Conservation (phyloP, 768 basidiomycete genomes). For the Kwoniella dejecticola region DNA sequence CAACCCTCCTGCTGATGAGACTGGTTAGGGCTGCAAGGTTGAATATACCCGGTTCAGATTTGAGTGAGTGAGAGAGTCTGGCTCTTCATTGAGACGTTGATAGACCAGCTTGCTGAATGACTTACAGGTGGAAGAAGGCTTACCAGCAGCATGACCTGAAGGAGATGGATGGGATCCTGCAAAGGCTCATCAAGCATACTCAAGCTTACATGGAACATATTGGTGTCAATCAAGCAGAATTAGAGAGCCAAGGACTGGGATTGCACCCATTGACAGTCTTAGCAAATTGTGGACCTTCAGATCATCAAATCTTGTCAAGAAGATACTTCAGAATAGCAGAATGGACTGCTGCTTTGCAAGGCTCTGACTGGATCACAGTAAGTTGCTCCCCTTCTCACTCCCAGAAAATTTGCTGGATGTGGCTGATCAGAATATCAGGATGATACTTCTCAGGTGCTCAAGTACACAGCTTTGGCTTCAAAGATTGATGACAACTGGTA, state of each 20-base stretch:
- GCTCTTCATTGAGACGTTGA: background rate
- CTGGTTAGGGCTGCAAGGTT: constrained; percentile 51
- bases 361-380: constrained; percentile 41
- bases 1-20: background rate
- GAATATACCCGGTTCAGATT: constrained; percentile 49
- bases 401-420: background rate
- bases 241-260: constrained; percentile 40
- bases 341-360: constrained; percentile 46
- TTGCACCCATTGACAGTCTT: constrained; percentile 25
- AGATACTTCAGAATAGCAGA: constrained; percentile 41
- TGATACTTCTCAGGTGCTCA: constrained; percentile 35
- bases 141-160: constrained; percentile 13
- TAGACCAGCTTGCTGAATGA: background rate
- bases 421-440: constrained; percentile 31
- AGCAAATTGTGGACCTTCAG: background rate
- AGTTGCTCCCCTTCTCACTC: constrained; percentile 10
- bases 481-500: constrained; percentile 50
- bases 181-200: constrained; percentile 35
- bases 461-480: constrained; percentile 35
- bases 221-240: constrained; percentile 12
- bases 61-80: constrained; percentile 26
- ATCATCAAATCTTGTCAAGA: constrained; percentile 33
- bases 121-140: constrained; percentile 42
- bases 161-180: constrained; percentile 17
- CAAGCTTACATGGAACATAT: constrained; percentile 22